These are phyloP conservation scores for Zygnema cylindricum DNA, from an alignment of 139 green algal species.

Conservation along the genomic window DNA sequence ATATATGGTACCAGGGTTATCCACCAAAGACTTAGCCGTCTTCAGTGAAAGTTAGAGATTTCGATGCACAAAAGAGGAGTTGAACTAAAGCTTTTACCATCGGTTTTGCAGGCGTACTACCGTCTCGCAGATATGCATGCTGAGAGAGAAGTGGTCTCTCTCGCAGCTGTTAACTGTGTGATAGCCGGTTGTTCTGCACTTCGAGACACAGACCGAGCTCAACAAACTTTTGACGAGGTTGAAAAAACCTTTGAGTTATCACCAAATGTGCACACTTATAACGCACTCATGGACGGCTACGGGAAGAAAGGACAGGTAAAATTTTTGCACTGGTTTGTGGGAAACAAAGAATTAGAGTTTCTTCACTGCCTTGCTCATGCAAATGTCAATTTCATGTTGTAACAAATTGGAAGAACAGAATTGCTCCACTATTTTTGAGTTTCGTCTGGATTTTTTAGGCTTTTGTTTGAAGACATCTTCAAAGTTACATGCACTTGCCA, in stretches of 20 bases:
- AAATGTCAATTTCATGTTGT: too few relatives aligned
- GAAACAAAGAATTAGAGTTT: too few relatives aligned
- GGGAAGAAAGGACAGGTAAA: neutral
- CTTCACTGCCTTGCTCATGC: too few relatives aligned
- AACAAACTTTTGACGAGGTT: constrained; percentile 57
- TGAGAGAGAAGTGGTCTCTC: constrained; percentile 29
- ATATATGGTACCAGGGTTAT: neutral
- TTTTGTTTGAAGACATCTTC: too few relatives aligned
- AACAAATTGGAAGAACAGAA: too few relatives aligned
- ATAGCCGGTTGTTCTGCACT: constrained; percentile 42
- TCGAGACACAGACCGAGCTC: constrained; percentile 43
- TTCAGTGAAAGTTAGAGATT: neutral
- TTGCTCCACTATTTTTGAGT: too few relatives aligned
- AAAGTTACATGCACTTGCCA: too few relatives aligned
- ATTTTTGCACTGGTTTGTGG: neutral
- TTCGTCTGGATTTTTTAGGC: too few relatives aligned
- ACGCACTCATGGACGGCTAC: constrained; percentile 45
- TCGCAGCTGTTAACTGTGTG: constrained; percentile 52
- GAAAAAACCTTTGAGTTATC: constrained; percentile 22
- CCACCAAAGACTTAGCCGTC: neutral
- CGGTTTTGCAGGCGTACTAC: constrained; percentile 50
- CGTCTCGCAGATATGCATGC: constrained; percentile 41
- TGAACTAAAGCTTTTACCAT: neutral
- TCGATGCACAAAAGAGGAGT: neutral
- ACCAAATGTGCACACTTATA: constrained; percentile 58